Conservation (phyloP, 352 stramenopile genomes). For the Thalassiosira livingstoniorum region DNA sequence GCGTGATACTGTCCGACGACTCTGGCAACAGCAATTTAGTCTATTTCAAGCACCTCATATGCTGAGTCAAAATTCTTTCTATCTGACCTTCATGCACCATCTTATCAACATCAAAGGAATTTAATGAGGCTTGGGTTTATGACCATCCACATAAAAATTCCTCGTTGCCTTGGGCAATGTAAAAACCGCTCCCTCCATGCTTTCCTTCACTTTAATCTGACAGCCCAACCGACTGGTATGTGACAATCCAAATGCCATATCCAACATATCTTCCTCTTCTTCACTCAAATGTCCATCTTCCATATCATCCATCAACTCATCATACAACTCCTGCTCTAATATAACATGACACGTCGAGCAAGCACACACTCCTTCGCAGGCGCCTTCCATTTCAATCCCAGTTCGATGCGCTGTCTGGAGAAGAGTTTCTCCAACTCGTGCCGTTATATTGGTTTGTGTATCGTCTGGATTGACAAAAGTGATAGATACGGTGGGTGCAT, state of each 20-base stretch:
- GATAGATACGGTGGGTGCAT: conserved; percentile 72
- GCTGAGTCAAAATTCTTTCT: no score
- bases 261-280: conserved; percentile 97
- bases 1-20: no score
- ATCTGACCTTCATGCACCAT: neutral
- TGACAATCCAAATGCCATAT: conserved; percentile 98
- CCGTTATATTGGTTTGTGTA: conserved; percentile 44
- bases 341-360: conserved; percentile 99
- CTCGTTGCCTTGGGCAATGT: conserved; percentile 94
- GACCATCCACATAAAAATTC: conserved; percentile 99
- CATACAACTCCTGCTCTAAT: conserved; percentile 92
- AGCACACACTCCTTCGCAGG: conserved; percentile 93
- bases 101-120: neutral
- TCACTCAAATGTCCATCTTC: conserved; percentile 79
- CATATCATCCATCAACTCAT: conserved; percentile 89
- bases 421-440: conserved; percentile 82
- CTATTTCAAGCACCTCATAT: no score
- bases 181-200: conserved; percentile 91
- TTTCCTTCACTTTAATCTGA: conserved; percentile 86
- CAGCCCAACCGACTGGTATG: conserved; percentile 90
- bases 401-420: conserved; percentile 93
- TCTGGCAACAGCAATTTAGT: no score
- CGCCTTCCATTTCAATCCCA: conserved; percentile 94
- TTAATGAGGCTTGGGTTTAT: conserved; percentile 96
- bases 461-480: conserved; percentile 74